Conservation (phyloP, 768 basidiomycete genomes). For the Leccinum obscurum region DNA sequence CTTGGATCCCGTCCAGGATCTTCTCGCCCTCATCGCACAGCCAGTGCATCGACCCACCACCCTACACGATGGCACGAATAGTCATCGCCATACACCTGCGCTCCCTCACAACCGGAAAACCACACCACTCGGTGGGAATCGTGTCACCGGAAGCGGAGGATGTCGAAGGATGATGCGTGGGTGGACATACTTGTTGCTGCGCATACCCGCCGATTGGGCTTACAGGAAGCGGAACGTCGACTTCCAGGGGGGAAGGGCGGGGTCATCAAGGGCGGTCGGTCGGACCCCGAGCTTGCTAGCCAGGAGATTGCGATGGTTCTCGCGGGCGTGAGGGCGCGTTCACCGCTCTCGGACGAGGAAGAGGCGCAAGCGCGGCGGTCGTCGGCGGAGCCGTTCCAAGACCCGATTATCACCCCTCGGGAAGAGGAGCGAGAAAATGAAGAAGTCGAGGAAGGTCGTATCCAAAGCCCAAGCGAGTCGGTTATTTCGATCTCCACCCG, state of each 20-base stretch:
- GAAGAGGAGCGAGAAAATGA: not conserved
- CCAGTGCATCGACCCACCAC: conserved; percentile 24
- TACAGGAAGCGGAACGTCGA: conserved; percentile 50
- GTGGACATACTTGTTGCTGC: conserved; percentile 80
- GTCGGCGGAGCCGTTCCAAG: conserved; percentile 9
- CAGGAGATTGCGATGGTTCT: conserved; percentile 73
- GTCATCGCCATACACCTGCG: conserved; percentile 42
- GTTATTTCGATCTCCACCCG: conserved; percentile 81
- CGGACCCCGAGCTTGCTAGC: conserved; percentile 71
- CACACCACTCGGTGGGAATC: conserved; percentile 40
- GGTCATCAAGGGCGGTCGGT: conserved; percentile 36
- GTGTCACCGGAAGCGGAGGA: conserved; percentile 34
- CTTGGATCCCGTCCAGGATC: conserved; percentile 67
- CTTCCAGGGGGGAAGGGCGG: conserved; percentile 25
- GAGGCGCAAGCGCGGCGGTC: conserved; percentile 30
- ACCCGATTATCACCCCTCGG: conserved; percentile 11
- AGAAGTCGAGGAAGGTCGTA: conserved; percentile 34
- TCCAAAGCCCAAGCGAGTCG: conserved; percentile 43
- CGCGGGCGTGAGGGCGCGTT: conserved; percentile 48
- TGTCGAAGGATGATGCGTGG: conserved; percentile 74
- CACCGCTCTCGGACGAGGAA: conserved; percentile 43
- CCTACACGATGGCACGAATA: conserved; percentile 14
- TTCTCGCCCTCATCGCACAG: conserved; percentile 52
- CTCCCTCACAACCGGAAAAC: conserved; percentile 43
- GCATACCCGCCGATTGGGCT: conserved; percentile 49